Evolutionary conservation across 2,329 filamentous ascomycete genomes (phyloP), one percentile per base, ranked within the genome.

Genomic region (Incumbomyces lentus): DNA sequence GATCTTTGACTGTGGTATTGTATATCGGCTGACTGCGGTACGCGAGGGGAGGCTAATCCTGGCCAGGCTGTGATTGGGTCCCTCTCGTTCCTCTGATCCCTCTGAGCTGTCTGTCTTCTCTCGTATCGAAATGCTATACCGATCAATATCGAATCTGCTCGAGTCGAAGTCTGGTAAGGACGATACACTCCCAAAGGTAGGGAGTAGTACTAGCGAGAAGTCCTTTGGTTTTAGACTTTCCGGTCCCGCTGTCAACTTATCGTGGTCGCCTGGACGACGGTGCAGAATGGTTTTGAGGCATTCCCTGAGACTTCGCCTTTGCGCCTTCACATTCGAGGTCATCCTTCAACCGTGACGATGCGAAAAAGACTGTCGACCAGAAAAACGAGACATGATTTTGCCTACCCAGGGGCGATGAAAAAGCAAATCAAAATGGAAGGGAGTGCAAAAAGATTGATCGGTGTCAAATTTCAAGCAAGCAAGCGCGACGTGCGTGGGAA

Each of bases 221-320:
- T 46, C 42, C 33, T 46, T 50, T 38, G 40, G 40, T 22, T 51
- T 47, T 47, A 57, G 40, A 12, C 54, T 55, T 14, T 50, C 53
- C 7, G 53, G 55, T 33, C 55, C 55, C 6, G 52, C 37, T 17
- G 52, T 50, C 33, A 45, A 34, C 18, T 45, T 16, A 45, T 45
- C 34, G 14, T 37, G 42, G 33, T 33, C 47, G 32, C 32, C 41
- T 32, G 34, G 48, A 32, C 22, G 45, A 47, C 43, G 35, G 32
- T 16, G 44, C 13, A n/a, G 48, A 43, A 46, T 49, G 26, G 49
- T 47, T 33, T 47, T 42, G 41, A 57, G 54, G 39, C 55, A 44
- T 29, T 57, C 53, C 42, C 51, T 55, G 39, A 57, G 53, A 34
- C 45, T 50, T 40, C 55, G 53, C 39, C 46, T 53, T 7, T 55